Evolutionary conservation across 2,329 filamentous ascomycete genomes (phyloP).

Genomic region (Cercospora zeae-maydis): DNA sequence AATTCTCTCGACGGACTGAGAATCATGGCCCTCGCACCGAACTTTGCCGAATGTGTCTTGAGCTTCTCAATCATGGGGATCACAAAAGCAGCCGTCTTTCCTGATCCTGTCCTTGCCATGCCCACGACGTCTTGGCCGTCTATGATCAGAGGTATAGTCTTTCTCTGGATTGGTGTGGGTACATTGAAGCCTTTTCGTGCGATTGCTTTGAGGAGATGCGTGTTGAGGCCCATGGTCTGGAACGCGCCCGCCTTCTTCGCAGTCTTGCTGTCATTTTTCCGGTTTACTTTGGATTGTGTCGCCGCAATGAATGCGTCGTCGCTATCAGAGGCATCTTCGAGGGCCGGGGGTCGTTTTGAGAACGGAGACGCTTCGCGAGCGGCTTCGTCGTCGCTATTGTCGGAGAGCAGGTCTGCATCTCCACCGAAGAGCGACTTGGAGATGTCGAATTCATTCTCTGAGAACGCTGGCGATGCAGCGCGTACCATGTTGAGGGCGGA

Average conservation of each 20-base stretch:
- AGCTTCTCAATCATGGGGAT: slow-evolving; percentile 97
- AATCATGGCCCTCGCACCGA: slow-evolving; percentile 82
- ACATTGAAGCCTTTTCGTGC: slow-evolving; percentile 91
- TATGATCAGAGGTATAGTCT: slow-evolving; percentile 87
- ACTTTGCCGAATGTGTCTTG: slow-evolving; percentile 78
- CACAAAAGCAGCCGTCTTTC: slow-evolving; percentile 96
- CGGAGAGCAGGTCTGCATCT: slow-evolving; percentile 37
- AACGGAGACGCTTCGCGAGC: not conserved
- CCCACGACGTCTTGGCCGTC: slow-evolving; percentile 94
- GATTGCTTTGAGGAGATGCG: slow-evolving; percentile 83
- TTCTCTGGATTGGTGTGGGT: slow-evolving; percentile 94
- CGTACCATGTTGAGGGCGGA: slow-evolving; percentile 35
- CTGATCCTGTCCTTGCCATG: slow-evolving; percentile 97
- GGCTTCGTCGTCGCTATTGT: slow-evolving; percentile 5
- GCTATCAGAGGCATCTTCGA: slow-evolving; percentile 45
- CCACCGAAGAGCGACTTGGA: slow-evolving; percentile 61
- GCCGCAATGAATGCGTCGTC: slow-evolving; percentile 89
- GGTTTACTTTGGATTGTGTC: slow-evolving; percentile 79
- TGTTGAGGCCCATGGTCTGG: slow-evolving; percentile 86
- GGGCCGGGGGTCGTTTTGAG: slow-evolving; percentile 10
- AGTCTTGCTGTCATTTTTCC: slow-evolving; percentile 76
- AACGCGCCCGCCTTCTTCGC: slow-evolving; percentile 97
- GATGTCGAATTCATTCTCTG: slow-evolving; percentile 91
- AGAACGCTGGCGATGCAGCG: slow-evolving; percentile 74
- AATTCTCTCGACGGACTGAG: slow-evolving; percentile 91